These are phyloP conservation scores for Mariannaea sp. DNA, from an alignment of 2,329 filamentous ascomycete genomes.

Conservation along the genomic window DNA sequence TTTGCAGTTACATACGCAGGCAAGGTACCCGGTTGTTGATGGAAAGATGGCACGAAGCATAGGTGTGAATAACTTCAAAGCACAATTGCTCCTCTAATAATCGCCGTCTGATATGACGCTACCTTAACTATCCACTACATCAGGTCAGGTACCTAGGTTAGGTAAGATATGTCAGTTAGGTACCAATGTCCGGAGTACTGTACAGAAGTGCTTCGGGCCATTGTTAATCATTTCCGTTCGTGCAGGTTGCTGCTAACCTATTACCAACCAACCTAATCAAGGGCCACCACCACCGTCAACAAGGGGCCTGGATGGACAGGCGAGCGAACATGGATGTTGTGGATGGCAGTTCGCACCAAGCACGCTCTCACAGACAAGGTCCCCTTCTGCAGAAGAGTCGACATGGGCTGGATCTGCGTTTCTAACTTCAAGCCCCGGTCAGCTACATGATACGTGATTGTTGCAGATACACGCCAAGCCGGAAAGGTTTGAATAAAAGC, in stretches of 20 bases:
- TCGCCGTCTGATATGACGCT: too few species aligned
- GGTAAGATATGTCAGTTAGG: too few species aligned
- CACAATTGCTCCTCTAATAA: too few species aligned
- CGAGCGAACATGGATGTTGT: slow-evolving; percentile 10
- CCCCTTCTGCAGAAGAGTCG: slow-evolving; percentile 22
- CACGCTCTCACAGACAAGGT: slow-evolving; percentile 27
- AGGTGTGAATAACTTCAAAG: too few species aligned
- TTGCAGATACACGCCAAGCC: too few species aligned
- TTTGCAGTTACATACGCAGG: too few species aligned
- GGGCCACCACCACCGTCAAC: background rate
- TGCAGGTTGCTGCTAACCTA: background rate
- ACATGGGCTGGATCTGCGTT: slow-evolving; percentile 30
- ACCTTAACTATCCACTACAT: too few species aligned
- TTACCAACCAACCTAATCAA: too few species aligned
- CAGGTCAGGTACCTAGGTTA: too few species aligned
- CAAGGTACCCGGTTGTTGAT: too few species aligned
- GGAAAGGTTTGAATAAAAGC: too few species aligned
- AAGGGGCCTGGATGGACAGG: background rate
- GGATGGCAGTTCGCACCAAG: slow-evolving; percentile 33
- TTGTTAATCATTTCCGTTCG: background rate
- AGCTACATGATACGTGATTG: slow-evolving; percentile 12
- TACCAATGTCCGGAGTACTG: background rate
- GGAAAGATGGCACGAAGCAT: too few species aligned
- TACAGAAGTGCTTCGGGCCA: background rate
- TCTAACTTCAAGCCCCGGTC: slow-evolving; percentile 19